Evolutionary conservation across 1,284 basidiomycete genomes (phyloP).

Genomic region (Marasmius sp.): DNA sequence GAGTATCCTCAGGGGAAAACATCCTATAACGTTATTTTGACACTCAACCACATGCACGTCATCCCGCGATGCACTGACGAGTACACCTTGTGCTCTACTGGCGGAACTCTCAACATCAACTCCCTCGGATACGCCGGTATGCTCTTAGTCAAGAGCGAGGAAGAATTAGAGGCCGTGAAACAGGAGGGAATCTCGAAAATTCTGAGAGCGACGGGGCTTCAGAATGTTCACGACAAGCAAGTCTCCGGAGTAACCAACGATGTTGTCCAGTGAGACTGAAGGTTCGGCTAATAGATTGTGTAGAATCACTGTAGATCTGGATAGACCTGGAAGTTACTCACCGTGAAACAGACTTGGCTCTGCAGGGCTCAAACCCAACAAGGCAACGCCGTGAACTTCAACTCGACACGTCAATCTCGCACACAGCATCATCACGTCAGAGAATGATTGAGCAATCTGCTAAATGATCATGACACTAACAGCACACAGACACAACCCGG

Average conservation of each 20-base stretch:
- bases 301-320: too few relatives aligned
- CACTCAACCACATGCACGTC: slow-evolving; percentile 79
- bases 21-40: slow-evolving; percentile 84
- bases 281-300: too few relatives aligned
- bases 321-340: too few relatives aligned
- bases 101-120: slow-evolving; percentile 69
- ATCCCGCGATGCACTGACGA: slow-evolving; percentile 71
- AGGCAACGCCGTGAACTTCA: too few relatives aligned
- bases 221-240: slow-evolving; percentile 64
- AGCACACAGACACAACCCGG: too few relatives aligned
- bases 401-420: too few relatives aligned
- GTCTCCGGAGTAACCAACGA: slow-evolving; percentile 34
- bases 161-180: slow-evolving; percentile 68
- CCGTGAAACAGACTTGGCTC: too few relatives aligned
- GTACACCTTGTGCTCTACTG: slow-evolving; percentile 48
- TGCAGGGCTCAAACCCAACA: too few relatives aligned
- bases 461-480: too few relatives aligned
- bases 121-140: slow-evolving; percentile 86
- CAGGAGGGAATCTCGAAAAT: slow-evolving; percentile 60
- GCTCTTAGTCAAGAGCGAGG: slow-evolving; percentile 79
- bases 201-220: slow-evolving; percentile 57
- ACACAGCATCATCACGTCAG: too few relatives aligned
- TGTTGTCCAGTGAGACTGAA: neutral
- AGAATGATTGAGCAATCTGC: too few relatives aligned
- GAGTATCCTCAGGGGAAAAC: slow-evolving; percentile 59